Evolutionary conservation across 2,329 filamentous ascomycete genomes (phyloP).

Genomic region (Paraconiothyrium sp.): DNA sequence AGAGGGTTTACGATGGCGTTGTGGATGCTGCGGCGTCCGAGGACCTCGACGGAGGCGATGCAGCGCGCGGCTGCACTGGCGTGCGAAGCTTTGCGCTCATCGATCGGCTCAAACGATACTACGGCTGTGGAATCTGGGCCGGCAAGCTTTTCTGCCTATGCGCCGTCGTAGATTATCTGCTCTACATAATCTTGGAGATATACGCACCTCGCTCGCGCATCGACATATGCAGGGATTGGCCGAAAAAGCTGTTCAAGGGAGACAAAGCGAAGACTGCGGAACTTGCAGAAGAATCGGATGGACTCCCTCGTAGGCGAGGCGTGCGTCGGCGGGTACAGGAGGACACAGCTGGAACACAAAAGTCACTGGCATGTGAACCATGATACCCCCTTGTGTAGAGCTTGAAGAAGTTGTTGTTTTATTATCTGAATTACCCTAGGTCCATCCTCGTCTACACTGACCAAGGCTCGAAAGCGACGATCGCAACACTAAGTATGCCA

Average conservation of each 20-base stretch:
- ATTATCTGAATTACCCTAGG: slow-evolving; percentile 34
- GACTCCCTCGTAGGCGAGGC: slow-evolving; percentile 37
- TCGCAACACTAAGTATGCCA: not conserved
- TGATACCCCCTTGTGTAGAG: slow-evolving; percentile 7
- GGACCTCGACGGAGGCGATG: slow-evolving; percentile 86
- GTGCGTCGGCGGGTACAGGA: slow-evolving; percentile 37
- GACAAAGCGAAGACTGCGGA: slow-evolving; percentile 26
- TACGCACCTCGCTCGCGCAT: slow-evolving; percentile 86
- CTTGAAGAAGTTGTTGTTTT: slow-evolving; percentile 20
- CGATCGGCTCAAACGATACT: slow-evolving; percentile 93
- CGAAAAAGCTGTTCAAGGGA: slow-evolving; percentile 68
- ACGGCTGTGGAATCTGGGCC: slow-evolving; percentile 97
- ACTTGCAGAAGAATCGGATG: slow-evolving; percentile 20
- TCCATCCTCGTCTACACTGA: slow-evolving; percentile 15
- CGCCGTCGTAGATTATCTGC: slow-evolving; percentile 90
- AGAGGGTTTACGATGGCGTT: slow-evolving; percentile 94
- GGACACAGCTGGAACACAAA: slow-evolving; percentile 29
- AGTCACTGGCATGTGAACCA: not conserved
- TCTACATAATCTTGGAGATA: slow-evolving; percentile 89
- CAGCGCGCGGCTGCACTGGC: slow-evolving; percentile 72
- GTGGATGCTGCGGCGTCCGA: slow-evolving; percentile 84
- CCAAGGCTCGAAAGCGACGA: slow-evolving; percentile 26
- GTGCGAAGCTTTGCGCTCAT: slow-evolving; percentile 92
- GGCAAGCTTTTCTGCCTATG: slow-evolving; percentile 97
- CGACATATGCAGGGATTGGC: slow-evolving; percentile 91